A percentile compares a stretch with the other conserved stretches of the same genome.
Evolutionary conservation across 177 flowering plant species (phyloP).

Genomic region (Vitis hybrid): DNA sequence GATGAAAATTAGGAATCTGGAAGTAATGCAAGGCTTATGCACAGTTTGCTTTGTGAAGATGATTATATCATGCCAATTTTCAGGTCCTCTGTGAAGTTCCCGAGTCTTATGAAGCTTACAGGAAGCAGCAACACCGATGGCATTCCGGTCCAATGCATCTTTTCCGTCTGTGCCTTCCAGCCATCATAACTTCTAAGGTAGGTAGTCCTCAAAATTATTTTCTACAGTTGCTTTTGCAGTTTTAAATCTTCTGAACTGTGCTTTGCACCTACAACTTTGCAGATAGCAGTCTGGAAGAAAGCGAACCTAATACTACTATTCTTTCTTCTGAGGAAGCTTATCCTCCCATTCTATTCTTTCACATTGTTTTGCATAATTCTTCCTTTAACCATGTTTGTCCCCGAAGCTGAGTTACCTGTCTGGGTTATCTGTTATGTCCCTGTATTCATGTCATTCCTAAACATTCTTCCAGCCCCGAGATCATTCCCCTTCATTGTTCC

Average conservation of each 20-base stretch:
- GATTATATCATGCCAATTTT: neutral
- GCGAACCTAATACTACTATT: slow-evolving; percentile 36
- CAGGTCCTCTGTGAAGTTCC: slow-evolving; percentile 40
- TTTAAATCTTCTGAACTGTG: neutral
- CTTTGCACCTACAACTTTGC: neutral
- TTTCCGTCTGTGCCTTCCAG: slow-evolving; percentile 36
- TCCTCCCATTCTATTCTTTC: slow-evolving; percentile 43
- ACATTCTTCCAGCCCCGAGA: slow-evolving; percentile 35
- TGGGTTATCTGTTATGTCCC: slow-evolving; percentile 46
- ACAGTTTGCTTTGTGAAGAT: too few species aligned
- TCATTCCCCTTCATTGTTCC: slow-evolving; percentile 38
- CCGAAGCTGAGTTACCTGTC: slow-evolving; percentile 36
- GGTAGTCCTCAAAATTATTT: too few species aligned
- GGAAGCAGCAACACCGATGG: slow-evolving; percentile 48
- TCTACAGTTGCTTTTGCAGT: neutral
- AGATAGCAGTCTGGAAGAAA: slow-evolving; percentile 35
- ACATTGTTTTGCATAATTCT: slow-evolving; percentile 40
- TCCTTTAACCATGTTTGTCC: slow-evolving; percentile 39
- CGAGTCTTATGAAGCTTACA: slow-evolving; percentile 42
- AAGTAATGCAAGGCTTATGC: too few species aligned
- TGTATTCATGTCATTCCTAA: slow-evolving; percentile 28
- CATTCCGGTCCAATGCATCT: slow-evolving; percentile 51
- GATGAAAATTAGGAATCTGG: too few species aligned
- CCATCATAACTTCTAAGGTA: slow-evolving; percentile 38
- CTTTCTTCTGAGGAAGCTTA: slow-evolving; percentile 40